Percentiles rank a stretch among this genome's conserved stretches.
Conservation (phyloP, 805 yeast genomes). For the Hanseniaspora mollemarum region DNA sequence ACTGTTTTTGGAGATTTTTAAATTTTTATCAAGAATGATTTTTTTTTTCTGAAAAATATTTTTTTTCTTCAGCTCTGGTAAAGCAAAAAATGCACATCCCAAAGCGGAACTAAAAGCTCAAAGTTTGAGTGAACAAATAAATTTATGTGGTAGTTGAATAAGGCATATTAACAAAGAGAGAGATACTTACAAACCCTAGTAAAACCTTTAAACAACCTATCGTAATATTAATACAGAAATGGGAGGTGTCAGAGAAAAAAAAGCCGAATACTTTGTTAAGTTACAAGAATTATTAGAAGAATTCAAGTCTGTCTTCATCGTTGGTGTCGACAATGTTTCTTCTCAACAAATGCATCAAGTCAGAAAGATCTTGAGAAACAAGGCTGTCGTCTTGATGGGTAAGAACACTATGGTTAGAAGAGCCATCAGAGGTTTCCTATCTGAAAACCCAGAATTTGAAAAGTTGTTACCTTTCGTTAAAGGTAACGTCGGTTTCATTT, state of each 20-base stretch:
- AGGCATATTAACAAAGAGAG: neutral
- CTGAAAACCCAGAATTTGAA: slow-evolving; percentile 93
- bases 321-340: slow-evolving; percentile 99
- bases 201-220: slow-evolving; percentile 82
- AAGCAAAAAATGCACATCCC: neutral
- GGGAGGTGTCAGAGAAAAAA: slow-evolving; percentile 99
- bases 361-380: slow-evolving; percentile 92
- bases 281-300: slow-evolving; percentile 91
- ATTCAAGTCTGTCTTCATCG: slow-evolving; percentile 96
- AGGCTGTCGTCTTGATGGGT: slow-evolving; percentile 96
- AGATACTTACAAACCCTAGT: slow-evolving; percentile 4
- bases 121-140: too few species aligned
- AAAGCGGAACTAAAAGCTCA: neutral
- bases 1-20: too few species aligned
- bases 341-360: slow-evolving; percentile 99
- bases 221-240: slow-evolving; percentile 77
- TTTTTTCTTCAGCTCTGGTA: neutral
- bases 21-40: too few species aligned
- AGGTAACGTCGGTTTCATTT: slow-evolving; percentile 99
- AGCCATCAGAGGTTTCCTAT: slow-evolving; percentile 91
- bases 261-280: slow-evolving; percentile 87
- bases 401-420: slow-evolving; percentile 99
- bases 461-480: slow-evolving; percentile 85
- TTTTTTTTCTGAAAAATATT: too few species aligned
- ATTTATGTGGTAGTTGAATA: too few species aligned